Evolutionary conservation across 345 rosid genomes (phyloP).

Genomic region (Hibiscus syriacus): DNA sequence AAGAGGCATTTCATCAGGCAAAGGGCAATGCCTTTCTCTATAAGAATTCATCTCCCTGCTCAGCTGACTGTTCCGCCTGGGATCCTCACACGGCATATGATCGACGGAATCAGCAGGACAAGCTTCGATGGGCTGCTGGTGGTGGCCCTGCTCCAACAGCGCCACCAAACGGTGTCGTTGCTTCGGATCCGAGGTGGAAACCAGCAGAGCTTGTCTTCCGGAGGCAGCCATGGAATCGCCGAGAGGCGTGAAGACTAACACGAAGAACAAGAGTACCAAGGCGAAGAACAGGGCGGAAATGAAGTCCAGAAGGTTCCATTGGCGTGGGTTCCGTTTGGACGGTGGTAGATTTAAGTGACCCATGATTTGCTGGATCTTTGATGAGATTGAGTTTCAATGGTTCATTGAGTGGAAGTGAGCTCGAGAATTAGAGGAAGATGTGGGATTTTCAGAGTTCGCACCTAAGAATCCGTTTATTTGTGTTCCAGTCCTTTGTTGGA

Average conservation of each 20-base stretch:
- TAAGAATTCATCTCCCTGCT: slow-evolving; percentile 91
- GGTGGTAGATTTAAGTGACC: slow-evolving; percentile 64
- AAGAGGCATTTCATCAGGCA: slow-evolving; percentile 64
- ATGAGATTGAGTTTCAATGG: neutral
- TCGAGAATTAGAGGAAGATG: neutral
- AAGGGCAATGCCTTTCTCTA: slow-evolving; percentile 87
- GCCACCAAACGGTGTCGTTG: slow-evolving; percentile 74
- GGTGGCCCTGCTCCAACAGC: slow-evolving; percentile 59
- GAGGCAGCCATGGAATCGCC: slow-evolving; percentile 97
- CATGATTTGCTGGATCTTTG: slow-evolving; percentile 29
- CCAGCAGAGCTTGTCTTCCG: slow-evolving; percentile 85
- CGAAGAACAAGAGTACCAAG: slow-evolving; percentile 72
- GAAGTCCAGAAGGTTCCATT: slow-evolving; percentile 82
- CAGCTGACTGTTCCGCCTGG: slow-evolving; percentile 80
- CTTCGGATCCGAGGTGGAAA: slow-evolving; percentile 70
- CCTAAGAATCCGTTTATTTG: neutral
- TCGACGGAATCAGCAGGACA: slow-evolving; percentile 74
- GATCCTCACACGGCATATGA: slow-evolving; percentile 98
- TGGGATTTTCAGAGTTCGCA: neutral
- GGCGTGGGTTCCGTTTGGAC: slow-evolving; percentile 71
- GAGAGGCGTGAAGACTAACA: slow-evolving; percentile 75
- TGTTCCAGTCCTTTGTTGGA: neutral
- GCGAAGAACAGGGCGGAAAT: slow-evolving; percentile 68
- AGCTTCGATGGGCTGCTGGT: slow-evolving; percentile 62
- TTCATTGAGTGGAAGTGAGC: neutral